phyloP scores from a whole-genome alignment of 2,329 filamentous ascomycete species.

The Apiospora rasikravindrae region DNA sequence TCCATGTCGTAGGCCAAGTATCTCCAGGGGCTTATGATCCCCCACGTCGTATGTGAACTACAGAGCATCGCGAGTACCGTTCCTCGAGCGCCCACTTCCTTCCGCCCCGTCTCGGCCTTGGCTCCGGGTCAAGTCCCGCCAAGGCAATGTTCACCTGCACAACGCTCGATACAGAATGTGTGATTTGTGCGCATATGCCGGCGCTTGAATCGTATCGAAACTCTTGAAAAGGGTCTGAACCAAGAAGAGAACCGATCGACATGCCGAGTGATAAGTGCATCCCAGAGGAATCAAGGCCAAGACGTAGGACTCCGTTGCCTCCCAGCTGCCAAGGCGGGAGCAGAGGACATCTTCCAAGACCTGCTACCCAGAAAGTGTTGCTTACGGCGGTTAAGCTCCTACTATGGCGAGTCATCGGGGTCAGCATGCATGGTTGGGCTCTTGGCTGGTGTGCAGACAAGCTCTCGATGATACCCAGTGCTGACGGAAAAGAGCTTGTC shows the following conservation, averaged over 20 bases:
- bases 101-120: slow-evolving; percentile 4
- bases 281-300: background rate
- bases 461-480: background rate
- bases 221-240: background rate
- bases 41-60: background rate
- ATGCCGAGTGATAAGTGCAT: background rate
- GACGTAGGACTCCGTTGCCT: background rate
- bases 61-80: background rate
- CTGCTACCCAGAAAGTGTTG: background rate
- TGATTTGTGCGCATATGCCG: background rate
- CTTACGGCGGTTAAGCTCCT: slow-evolving; percentile 7
- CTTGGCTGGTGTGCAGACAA: background rate
- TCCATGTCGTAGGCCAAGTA: background rate
- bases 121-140: background rate
- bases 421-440: background rate
- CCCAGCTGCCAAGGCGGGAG: slow-evolving; percentile 1
- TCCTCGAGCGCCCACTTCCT: background rate
- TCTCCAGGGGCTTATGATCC: background rate
- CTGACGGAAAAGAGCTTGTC: background rate
- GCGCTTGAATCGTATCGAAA: background rate
- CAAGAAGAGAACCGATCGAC: background rate
- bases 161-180: background rate
- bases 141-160: background rate
- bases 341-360: background rate
- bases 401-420: background rate